Evolutionary conservation across 2,329 filamentous ascomycete species (phyloP).

Genomic region (Cladosporium sp.): DNA sequence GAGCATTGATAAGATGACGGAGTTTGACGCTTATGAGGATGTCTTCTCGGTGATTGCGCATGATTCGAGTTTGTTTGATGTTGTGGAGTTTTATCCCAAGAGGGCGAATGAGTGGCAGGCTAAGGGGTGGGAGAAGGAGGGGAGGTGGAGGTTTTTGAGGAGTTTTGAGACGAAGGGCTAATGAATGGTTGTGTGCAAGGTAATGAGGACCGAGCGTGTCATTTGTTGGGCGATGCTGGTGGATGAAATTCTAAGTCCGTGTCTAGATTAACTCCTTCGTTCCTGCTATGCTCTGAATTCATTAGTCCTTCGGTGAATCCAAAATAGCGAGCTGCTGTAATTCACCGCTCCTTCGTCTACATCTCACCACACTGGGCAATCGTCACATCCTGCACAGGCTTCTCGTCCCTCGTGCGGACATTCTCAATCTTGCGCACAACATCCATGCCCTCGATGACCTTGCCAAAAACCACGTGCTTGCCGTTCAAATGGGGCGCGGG

Average conservation of each 20-base stretch:
- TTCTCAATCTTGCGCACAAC: slow-evolving; percentile 90
- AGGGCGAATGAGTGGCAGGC: slow-evolving; percentile 44
- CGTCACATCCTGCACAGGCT: slow-evolving; percentile 78
- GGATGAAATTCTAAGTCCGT: too few species aligned
- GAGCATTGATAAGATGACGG: slow-evolving; percentile 44
- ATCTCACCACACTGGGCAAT: slow-evolving; percentile 92
- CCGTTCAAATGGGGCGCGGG: slow-evolving; percentile 82
- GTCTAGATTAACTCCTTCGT: too few species aligned
- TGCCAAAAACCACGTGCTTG: slow-evolving; percentile 95
- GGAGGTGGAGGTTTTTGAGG: slow-evolving; percentile 48
- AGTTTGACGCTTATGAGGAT: slow-evolving; percentile 42
- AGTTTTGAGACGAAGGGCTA: slow-evolving; percentile 35
- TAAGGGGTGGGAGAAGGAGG: slow-evolving; percentile 44
- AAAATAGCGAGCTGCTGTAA: too few species aligned
- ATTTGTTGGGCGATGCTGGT: too few species aligned
- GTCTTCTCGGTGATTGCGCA: slow-evolving; percentile 48
- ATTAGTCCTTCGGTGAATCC: too few species aligned
- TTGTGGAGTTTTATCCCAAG: slow-evolving; percentile 49
- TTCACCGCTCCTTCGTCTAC: too few species aligned
- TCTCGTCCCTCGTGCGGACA: slow-evolving; percentile 77
- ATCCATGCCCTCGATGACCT: slow-evolving; percentile 85
- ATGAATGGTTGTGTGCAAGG: too few species aligned
- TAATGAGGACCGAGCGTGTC: too few species aligned
- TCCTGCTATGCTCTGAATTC: too few species aligned
- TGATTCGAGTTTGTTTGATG: slow-evolving; percentile 40